A percentile compares a stretch with the other conserved stretches of the same genome.
These are phyloP conservation scores for Aspergillus hortae DNA, from an alignment of 2,329 filamentous ascomycete species.

Conservation along the genomic window DNA sequence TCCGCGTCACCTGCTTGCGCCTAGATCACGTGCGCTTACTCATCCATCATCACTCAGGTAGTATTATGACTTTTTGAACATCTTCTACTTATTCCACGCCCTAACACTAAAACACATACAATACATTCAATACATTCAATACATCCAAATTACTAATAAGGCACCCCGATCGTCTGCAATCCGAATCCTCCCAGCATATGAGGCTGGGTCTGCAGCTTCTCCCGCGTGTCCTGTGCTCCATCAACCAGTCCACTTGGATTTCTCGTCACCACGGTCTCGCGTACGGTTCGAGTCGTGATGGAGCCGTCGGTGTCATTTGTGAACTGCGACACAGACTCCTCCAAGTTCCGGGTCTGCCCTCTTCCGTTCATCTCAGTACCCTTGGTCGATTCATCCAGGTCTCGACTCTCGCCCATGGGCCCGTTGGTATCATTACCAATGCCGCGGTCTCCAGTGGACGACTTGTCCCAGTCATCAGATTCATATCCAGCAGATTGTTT, in stretches of 20 bases:
- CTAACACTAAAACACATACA: neutral
- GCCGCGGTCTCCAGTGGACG: neutral
- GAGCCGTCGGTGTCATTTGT: neutral
- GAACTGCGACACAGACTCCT: neutral
- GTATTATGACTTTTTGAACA: too few species aligned
- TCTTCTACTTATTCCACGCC: neutral
- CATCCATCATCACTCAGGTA: too few species aligned
- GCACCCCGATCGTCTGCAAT: conserved; percentile 5
- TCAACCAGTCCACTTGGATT: neutral
- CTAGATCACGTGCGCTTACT: conserved; percentile 8
- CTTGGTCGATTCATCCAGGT: neutral
- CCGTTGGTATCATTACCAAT: neutral
- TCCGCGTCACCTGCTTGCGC: conserved; percentile 15
- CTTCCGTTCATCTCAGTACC: neutral
- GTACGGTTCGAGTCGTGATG: neutral
- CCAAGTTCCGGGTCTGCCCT: neutral
- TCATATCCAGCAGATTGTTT: neutral
- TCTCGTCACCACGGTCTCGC: neutral
- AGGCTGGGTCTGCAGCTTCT: conserved; percentile 4
- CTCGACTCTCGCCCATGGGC: neutral
- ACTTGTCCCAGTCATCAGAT: neutral
- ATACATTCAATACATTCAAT: neutral
- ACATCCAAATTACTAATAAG: conserved; percentile 4
- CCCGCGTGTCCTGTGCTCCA: neutral
- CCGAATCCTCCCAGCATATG: neutral